Base-by-base conservation (phyloP, 1,284 basidiomycete genomes). In the Tylopilus sp. region DNA sequence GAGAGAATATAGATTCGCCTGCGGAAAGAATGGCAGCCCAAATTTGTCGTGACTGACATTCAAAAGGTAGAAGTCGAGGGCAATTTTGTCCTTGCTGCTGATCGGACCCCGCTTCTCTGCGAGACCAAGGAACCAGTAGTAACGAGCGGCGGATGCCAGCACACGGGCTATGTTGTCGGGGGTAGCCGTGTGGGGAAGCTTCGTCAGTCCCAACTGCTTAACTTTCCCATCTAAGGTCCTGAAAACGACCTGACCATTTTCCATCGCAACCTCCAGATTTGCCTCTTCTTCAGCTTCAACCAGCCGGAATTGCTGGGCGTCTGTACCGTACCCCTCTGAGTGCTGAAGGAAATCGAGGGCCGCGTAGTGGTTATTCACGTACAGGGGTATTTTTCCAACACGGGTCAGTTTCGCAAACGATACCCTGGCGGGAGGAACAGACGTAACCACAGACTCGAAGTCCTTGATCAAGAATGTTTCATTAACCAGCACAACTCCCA, bases 51-150 rank as follows among this genome's bases (percentile, higher is more conserved):
- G 26, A 8, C 6, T 29, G 8, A 15, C 2, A 2, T 28, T 8
- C 25, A 49, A 21, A 18, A 1, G 36, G 6, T 47, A 47, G 11
- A 46, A 21, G 18, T 49, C 25, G 36, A 49, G 8, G 13, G 16
- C 12, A 18, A 46, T 30, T 6, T 39, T 18, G 9, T 9, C 6
- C 6, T 31, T 12, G 28, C 2, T 6, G 7, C 9, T 10, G 16
- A 1, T 16, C n/a, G 3, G 11, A 9, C 29, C 15, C 15, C 2
- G 18, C 12, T 31, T 29, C 30, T 28, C 39, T 4, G 25, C 16
- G 15, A 49, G 44, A 39, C n/a, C 36, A 4, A 49, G 47, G 9
- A 46, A 39, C 47, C 43, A 47, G 19, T 29, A 46, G 12, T 46
- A 49, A n/a, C 9, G 43, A 13, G 47, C 36, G 6, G 43, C 47